phyloP scores from a whole-genome alignment of 257 asterid species.

The Avicennia marina region DNA sequence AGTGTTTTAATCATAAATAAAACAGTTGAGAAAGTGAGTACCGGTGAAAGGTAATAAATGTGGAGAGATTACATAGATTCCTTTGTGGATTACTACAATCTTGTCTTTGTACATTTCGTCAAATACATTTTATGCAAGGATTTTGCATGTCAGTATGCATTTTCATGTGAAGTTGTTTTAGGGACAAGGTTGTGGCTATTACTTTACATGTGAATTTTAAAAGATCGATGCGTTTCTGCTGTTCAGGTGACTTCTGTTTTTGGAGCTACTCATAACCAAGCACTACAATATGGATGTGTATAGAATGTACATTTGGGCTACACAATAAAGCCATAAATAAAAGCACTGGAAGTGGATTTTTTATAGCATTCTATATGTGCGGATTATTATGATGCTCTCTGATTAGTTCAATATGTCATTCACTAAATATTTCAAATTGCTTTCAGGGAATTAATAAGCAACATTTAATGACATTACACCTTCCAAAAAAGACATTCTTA shows the following conservation, averaged over 20 bases:
- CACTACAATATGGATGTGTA: neutral
- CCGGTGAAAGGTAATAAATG: slow-evolving; percentile 5
- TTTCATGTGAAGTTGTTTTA: neutral
- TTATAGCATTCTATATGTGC: neutral
- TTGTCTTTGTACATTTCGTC: neutral
- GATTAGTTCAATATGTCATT: neutral
- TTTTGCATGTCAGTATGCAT: neutral
- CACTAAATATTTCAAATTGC: neutral
- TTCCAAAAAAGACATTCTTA: neutral
- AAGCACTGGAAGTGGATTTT: neutral
- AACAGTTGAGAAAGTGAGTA: neutral
- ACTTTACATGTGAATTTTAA: slow-evolving; percentile 4
- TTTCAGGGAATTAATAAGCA: neutral
- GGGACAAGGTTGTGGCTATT: neutral
- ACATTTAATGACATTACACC: neutral
- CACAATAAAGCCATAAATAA: neutral
- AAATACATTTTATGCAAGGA: neutral
- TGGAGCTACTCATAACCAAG: neutral
- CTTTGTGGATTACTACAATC: neutral
- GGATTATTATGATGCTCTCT: neutral
- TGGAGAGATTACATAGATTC: neutral
- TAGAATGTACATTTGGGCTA: neutral
- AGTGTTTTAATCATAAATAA: slow-evolving; percentile 10
- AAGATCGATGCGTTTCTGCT: neutral
- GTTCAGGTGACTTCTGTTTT: neutral